A percentile compares a stretch with the other conserved stretches of the same genome.
Conservation (phyloP, 768 basidiomycete genomes). For the Rhizopogon roseolus region DNA sequence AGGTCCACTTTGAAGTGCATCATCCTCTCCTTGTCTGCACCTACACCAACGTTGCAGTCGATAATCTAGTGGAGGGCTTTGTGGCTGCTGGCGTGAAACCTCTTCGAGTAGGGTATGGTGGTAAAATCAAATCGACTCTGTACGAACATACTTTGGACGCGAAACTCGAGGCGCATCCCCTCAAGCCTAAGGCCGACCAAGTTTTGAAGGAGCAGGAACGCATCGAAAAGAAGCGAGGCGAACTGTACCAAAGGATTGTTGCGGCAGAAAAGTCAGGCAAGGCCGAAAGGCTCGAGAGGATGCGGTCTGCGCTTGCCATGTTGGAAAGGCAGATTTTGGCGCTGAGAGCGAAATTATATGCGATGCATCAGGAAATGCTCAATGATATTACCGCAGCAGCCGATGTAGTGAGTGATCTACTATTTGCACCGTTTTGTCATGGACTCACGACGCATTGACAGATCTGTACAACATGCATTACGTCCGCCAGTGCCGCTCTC, state of each 20-base stretch:
- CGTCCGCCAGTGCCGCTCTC: constrained; percentile 61
- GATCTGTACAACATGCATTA: constrained; percentile 88
- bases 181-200: constrained; percentile 38
- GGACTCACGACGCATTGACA: constrained; percentile 22
- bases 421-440: constrained; percentile 1
- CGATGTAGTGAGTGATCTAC: constrained; percentile 60
- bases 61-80: constrained; percentile 82
- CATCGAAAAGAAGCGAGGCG: constrained; percentile 17
- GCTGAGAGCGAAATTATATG: constrained; percentile 42
- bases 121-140: constrained; percentile 55
- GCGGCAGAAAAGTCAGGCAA: constrained; percentile 12
- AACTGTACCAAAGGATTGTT: constrained; percentile 22
- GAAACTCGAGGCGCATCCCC: constrained; percentile 58
- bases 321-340: constrained; percentile 27
- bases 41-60: constrained; percentile 90
- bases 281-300: constrained; percentile 20
- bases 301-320: constrained; percentile 20
- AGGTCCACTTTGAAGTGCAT: constrained; percentile 77
- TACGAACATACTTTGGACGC: constrained; percentile 56
- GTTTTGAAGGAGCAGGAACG: constrained; percentile 35
- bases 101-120: constrained; percentile 67
- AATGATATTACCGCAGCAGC: constrained; percentile 55
- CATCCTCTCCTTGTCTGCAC: constrained; percentile 89
- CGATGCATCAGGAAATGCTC: constrained; percentile 58
- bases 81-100: constrained; percentile 58